These are phyloP conservation scores for Lachnellula cervina DNA, from an alignment of 2,329 filamentous ascomycete genomes.

Conservation along the genomic window DNA sequence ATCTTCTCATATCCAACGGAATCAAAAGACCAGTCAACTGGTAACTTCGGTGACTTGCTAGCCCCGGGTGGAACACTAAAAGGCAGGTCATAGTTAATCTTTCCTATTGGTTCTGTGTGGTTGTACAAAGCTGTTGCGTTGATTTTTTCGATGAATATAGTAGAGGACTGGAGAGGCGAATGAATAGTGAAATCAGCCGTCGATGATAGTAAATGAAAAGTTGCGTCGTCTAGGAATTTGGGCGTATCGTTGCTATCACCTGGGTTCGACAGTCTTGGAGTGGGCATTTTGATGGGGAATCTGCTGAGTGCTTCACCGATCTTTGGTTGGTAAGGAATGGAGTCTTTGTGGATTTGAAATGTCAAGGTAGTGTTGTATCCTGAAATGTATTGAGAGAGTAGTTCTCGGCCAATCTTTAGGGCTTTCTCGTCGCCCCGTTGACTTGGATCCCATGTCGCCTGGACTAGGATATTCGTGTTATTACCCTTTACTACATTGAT, in stretches of 20 bases:
- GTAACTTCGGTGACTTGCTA: slow-evolving; percentile 68
- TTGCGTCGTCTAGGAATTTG: slow-evolving; percentile 80
- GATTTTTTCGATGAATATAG: slow-evolving; percentile 70
- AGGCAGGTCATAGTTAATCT: slow-evolving; percentile 67
- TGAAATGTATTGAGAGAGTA: slow-evolving; percentile 83
- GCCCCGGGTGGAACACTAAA: slow-evolving; percentile 74
- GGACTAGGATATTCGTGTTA: slow-evolving; percentile 65
- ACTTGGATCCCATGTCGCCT: slow-evolving; percentile 69
- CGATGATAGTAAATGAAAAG: slow-evolving; percentile 80
- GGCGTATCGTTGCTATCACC: slow-evolving; percentile 43
- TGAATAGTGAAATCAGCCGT: slow-evolving; percentile 79
- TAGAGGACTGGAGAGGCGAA: slow-evolving; percentile 71
- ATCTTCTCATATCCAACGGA: slow-evolving; percentile 81
- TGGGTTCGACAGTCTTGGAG: slow-evolving; percentile 62
- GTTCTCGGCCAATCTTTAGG: slow-evolving; percentile 58
- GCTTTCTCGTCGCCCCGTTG: slow-evolving; percentile 57
- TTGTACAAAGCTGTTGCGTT: slow-evolving; percentile 86
- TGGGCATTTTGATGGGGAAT: slow-evolving; percentile 65
- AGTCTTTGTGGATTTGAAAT: slow-evolving; percentile 63
- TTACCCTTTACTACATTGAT: slow-evolving; percentile 61
- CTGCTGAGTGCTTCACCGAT: slow-evolving; percentile 69
- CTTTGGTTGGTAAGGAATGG: slow-evolving; percentile 67
- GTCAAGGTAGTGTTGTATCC: slow-evolving; percentile 80
- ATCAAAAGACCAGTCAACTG: slow-evolving; percentile 73
- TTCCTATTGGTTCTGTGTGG: slow-evolving; percentile 69